Conservation (phyloP, 345 rosid species). For the Populus simonii region DNA sequence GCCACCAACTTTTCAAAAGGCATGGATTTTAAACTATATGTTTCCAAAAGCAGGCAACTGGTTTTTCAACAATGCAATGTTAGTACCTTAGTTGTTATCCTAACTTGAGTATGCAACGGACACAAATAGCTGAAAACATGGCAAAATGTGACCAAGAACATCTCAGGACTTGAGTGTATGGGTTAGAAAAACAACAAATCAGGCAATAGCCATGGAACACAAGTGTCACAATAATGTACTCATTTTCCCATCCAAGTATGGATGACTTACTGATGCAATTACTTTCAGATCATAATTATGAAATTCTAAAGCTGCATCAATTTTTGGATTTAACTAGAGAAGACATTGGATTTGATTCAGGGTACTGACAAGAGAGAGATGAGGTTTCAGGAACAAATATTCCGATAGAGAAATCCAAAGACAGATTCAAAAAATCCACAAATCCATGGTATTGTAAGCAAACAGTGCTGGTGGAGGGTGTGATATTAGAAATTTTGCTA, state of each 20-base stretch:
- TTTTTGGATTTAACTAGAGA: not conserved
- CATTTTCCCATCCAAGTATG: not conserved
- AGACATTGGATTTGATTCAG: not conserved
- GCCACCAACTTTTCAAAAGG: too few relatives aligned
- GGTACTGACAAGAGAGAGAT: not conserved
- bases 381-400: constrained; percentile 4
- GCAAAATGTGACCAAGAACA: not conserved
- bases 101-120: not conserved
- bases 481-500: not conserved
- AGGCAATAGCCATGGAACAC: not conserved
- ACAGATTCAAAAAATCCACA: not conserved
- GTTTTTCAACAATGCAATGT: not conserved
- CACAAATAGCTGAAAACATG: not conserved
- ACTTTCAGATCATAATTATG: not conserved
- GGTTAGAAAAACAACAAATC: not conserved
- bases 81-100: not conserved
- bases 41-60: not conserved
- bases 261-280: not conserved
- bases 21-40: not conserved
- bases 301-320: not conserved
- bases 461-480: not conserved
- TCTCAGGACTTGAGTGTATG: not conserved
- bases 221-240: not conserved
- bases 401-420: not conserved
- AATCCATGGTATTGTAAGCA: not conserved